Evolutionary conservation across 225 moss, liverwort and hornwort species (phyloP), one percentile per base, ranked within the genome.

Genomic region (Bryum argenteum): DNA sequence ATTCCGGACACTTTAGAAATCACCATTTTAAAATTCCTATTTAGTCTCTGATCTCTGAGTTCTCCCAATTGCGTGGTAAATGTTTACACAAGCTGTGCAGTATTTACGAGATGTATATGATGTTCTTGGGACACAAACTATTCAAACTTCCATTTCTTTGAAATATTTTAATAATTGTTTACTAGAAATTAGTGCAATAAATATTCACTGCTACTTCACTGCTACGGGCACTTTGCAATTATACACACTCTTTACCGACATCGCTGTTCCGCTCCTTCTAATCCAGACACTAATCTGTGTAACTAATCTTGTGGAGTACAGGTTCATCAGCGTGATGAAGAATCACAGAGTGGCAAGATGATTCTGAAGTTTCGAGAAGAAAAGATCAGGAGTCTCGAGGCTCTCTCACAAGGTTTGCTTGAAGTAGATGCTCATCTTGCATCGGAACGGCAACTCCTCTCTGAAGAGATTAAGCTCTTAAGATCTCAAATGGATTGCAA

Each of bases 301-400:
- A n/a, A 41, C 16, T 42, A 26, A 40, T 21, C 22, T 65, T 79
- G 59, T 33, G 54, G 28, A 20, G 44, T 26, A 17, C 79, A 91
- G 91, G 91, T 91, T 69, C 82, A 79, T 26, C 91, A 88, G 71
- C 78, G 84, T 8, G 86, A 91, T 58, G 91, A 86, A 78, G 91
- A 91, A 67, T 84, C 91, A 22, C 88, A 88, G 28, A 82, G 80
- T 74, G 71, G 77, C 41, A 91, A 91, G 67, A 91, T 91, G 91
- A 77, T 91, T 59, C 57, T 91, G 16, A 72, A 82, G 61, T 88
- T 88, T 64, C 78, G 88, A 57, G 88, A 88, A 65, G 91, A 91
- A 20, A 88, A 91, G 67, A 88, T 91, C 65, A 73, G 78, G 33
- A 82, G 84, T 71, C 69, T 91, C 58, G 91, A 91, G 80, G 74